Conservation (phyloP, 805 yeast species). For the Wickerhamiella australiensis region DNA sequence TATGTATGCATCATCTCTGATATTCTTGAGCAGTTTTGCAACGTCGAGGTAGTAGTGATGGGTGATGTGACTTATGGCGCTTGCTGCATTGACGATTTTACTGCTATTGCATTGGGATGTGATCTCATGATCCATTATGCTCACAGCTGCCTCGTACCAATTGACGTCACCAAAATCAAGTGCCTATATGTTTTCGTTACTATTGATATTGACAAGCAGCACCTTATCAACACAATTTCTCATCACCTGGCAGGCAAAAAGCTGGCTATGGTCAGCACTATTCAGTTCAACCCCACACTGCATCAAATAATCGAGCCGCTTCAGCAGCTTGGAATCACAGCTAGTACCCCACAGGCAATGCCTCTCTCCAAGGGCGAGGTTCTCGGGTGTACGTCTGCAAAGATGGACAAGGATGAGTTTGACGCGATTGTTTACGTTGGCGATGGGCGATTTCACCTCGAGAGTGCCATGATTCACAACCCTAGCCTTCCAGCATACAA, state of each 20-base stretch:
- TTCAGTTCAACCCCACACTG: slow-evolving; percentile 90
- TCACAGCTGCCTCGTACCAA: slow-evolving; percentile 92
- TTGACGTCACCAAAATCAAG: slow-evolving; percentile 80
- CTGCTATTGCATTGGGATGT: slow-evolving; percentile 86
- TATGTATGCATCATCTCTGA: slow-evolving; percentile 85
- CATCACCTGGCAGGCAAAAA: slow-evolving; percentile 58
- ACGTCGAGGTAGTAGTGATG: slow-evolving; percentile 82
- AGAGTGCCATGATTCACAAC: slow-evolving; percentile 93
- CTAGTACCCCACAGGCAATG: slow-evolving; percentile 78
- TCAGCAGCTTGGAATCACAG: slow-evolving; percentile 37
- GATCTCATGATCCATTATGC: slow-evolving; percentile 95
- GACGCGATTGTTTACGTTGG: slow-evolving; percentile 86
- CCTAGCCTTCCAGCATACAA: slow-evolving; percentile 85
- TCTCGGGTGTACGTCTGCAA: slow-evolving; percentile 87
- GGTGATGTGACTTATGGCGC: slow-evolving; percentile 99
- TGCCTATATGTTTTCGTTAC: slow-evolving; percentile 94
- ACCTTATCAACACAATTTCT: slow-evolving; percentile 62
- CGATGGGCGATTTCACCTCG: slow-evolving; percentile 92
- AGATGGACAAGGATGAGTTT: slow-evolving; percentile 38
- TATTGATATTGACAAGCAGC: slow-evolving; percentile 73
- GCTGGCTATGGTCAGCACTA: slow-evolving; percentile 85
- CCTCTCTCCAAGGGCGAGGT: slow-evolving; percentile 95
- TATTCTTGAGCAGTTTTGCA: slow-evolving; percentile 82
- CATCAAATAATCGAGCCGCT: slow-evolving; percentile 56
- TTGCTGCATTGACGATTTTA: slow-evolving; percentile 92